Evolutionary conservation across 2,329 filamentous ascomycete genomes (phyloP).

Genomic region (Penicillium sp.): DNA sequence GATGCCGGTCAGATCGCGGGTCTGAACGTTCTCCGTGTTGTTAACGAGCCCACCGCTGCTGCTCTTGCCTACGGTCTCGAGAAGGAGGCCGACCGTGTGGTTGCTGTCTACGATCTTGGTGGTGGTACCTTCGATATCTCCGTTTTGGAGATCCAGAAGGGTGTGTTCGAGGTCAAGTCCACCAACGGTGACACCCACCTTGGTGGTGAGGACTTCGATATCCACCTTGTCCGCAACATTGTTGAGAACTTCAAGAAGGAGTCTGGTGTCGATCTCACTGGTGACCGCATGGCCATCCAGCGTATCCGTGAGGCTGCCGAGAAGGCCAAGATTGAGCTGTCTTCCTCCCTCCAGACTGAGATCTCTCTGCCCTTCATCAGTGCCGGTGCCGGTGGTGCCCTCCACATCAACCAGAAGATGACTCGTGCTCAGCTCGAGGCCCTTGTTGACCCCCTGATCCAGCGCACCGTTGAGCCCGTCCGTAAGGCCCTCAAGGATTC

Average conservation of each 20-base stretch:
- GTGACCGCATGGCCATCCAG: slow-evolving; percentile 97
- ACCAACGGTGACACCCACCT: slow-evolving; percentile 99
- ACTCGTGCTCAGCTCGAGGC: slow-evolving; percentile 88
- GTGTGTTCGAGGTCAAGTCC: slow-evolving; percentile 98
- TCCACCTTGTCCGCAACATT: slow-evolving; percentile 87
- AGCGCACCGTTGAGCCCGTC: slow-evolving; percentile 83
- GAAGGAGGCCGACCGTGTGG: slow-evolving; percentile 85
- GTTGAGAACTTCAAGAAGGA: slow-evolving; percentile 97
- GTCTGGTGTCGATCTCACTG: slow-evolving; percentile 82
- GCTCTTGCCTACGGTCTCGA: slow-evolving; percentile 94
- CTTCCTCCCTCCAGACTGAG: slow-evolving; percentile 90
- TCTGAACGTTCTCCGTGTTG: slow-evolving; percentile 93
- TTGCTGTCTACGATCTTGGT: slow-evolving; percentile 96
- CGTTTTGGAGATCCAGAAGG: slow-evolving; percentile 93
- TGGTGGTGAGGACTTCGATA: slow-evolving; percentile 98
- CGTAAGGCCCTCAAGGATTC: slow-evolving; percentile 97
- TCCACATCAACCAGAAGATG: slow-evolving; percentile 98
- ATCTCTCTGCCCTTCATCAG: slow-evolving; percentile 99
- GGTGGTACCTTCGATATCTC: slow-evolving; percentile 99
- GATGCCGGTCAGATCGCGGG: slow-evolving; percentile 95
- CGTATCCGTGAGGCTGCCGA: slow-evolving; percentile 97
- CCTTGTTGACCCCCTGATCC: slow-evolving; percentile 87
- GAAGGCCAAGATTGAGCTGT: slow-evolving; percentile 99
- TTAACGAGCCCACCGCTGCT: slow-evolving; percentile 96
- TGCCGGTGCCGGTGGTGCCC: slow-evolving; percentile 89